Percentiles rank a stretch among this genome's conserved stretches.
Evolutionary conservation across 768 basidiomycete species (phyloP).

Genomic region (Rhizopogon sp.): DNA sequence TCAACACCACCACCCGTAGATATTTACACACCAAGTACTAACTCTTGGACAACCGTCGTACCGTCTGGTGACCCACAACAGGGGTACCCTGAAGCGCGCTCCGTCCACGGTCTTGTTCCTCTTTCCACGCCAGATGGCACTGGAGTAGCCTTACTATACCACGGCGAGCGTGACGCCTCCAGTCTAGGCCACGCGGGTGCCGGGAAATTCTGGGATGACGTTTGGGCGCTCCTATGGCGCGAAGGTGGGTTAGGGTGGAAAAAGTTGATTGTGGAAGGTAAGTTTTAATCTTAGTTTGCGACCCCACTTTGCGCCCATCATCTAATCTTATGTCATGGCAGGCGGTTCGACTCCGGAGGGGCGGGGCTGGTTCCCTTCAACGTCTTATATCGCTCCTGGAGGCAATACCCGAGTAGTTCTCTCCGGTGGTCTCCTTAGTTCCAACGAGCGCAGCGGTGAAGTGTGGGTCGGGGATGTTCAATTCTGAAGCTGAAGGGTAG

Average conservation of each 20-base stretch:
- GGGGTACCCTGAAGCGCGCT: constrained; percentile 27
- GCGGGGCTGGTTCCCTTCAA: constrained; percentile 40
- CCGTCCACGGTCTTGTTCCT: constrained; percentile 30
- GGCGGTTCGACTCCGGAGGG: constrained; percentile 20
- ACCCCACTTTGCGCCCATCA: neutral
- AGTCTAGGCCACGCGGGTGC: constrained; percentile 34
- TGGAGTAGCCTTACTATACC: constrained; percentile 26
- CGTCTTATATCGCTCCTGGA: constrained; percentile 15
- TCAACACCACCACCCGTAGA: constrained; percentile 24
- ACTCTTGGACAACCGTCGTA: constrained; percentile 18
- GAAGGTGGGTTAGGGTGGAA: constrained; percentile 22
- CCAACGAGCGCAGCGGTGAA: constrained; percentile 36
- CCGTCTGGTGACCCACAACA: constrained; percentile 22
- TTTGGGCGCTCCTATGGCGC: constrained; percentile 28
- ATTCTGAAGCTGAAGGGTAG: constrained; percentile 2
- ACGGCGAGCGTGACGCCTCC: constrained; percentile 33
- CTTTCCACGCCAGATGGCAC: constrained; percentile 7
- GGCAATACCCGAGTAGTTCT: constrained; percentile 27
- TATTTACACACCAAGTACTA: constrained; percentile 24
- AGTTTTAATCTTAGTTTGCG: neutral
- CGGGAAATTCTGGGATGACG: constrained; percentile 35
- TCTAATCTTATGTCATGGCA: neutral
- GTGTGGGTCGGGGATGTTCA: constrained; percentile 35
- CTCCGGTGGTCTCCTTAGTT: constrained; percentile 35
- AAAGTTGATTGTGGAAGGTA: constrained; percentile 11